These are phyloP conservation scores for Cutaneotrichosporon sp. DNA, from an alignment of 1,284 basidiomycete genomes.

Conservation along the genomic window DNA sequence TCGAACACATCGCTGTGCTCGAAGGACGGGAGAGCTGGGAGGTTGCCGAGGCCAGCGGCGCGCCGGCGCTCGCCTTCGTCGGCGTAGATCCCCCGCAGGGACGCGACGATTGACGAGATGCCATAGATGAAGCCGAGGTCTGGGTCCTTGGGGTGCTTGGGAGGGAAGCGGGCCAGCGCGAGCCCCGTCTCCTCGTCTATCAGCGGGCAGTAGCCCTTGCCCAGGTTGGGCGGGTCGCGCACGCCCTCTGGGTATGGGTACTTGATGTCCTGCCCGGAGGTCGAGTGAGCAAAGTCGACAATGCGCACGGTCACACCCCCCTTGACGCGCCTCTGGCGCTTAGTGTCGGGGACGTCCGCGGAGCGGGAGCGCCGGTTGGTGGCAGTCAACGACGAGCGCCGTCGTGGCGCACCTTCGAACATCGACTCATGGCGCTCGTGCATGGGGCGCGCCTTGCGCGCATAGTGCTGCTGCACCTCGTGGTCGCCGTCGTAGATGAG, in stretches of 20 bases:
- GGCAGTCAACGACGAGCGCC: slow-evolving; percentile 10
- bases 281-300: slow-evolving; percentile 99
- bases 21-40: slow-evolving; percentile 17
- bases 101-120: slow-evolving; percentile 73
- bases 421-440: slow-evolving; percentile 17
- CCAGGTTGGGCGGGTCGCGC: slow-evolving; percentile 54
- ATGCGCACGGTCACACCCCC: slow-evolving; percentile 95
- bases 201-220: slow-evolving; percentile 76
- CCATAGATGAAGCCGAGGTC: slow-evolving; percentile 95
- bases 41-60: slow-evolving; percentile 3
- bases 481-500: slow-evolving; percentile 97
- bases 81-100: slow-evolving; percentile 79
- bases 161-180: slow-evolving; percentile 85
- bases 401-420: slow-evolving; percentile 6
- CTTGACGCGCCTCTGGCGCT: slow-evolving; percentile 59
- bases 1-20: slow-evolving; percentile 44
- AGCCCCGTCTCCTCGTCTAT: slow-evolving; percentile 76
- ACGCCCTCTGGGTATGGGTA: slow-evolving; percentile 52
- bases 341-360: slow-evolving; percentile 18
- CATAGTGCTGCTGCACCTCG: slow-evolving; percentile 69
- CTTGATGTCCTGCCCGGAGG: slow-evolving; percentile 89
- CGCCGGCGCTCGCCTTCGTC: slow-evolving; percentile 59
- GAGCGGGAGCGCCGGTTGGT: slow-evolving; percentile 18
- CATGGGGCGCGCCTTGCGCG: slow-evolving; percentile 15
- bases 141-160: slow-evolving; percentile 81